Conservation (phyloP, 257 asterid genomes). For the Nemophila menziesii region DNA sequence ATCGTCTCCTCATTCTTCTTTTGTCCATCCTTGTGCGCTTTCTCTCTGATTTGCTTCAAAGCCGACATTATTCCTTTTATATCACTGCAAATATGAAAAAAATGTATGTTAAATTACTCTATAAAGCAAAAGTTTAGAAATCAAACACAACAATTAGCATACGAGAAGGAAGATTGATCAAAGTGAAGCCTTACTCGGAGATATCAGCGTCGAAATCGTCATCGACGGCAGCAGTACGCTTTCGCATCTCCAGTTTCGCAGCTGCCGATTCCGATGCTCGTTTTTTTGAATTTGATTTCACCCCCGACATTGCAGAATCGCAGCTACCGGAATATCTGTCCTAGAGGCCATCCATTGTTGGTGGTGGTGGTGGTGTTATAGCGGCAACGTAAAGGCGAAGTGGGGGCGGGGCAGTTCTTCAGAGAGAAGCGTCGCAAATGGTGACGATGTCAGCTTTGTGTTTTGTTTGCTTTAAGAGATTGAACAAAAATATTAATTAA, state of each 20-base stretch:
- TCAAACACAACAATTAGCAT: background rate
- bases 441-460: too few species aligned
- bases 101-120: slow-evolving; percentile 3
- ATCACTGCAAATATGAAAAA: slow-evolving; percentile 39
- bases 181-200: slow-evolving; percentile 37
- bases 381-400: too few species aligned
- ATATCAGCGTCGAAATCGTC: slow-evolving; percentile 75
- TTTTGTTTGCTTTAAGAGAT: too few species aligned
- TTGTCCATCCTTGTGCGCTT: slow-evolving; percentile 72
- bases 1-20: slow-evolving; percentile 91
- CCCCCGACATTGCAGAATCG: slow-evolving; percentile 35
- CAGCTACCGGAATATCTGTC: too few species aligned
- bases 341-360: too few species aligned
- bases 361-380: too few species aligned
- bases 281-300: slow-evolving; percentile 42
- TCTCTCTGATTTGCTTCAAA: slow-evolving; percentile 79
- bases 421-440: too few species aligned
- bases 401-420: too few species aligned
- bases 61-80: slow-evolving; percentile 78
- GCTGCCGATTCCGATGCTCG: slow-evolving; percentile 40
- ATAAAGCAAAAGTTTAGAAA: background rate
- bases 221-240: slow-evolving; percentile 35
- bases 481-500: too few species aligned
- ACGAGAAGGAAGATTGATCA: background rate
- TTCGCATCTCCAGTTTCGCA: slow-evolving; percentile 45